Evolutionary conservation across 495 filamentous ascomycete genomes (phyloP).

Genomic region (Cercophora sp.): DNA sequence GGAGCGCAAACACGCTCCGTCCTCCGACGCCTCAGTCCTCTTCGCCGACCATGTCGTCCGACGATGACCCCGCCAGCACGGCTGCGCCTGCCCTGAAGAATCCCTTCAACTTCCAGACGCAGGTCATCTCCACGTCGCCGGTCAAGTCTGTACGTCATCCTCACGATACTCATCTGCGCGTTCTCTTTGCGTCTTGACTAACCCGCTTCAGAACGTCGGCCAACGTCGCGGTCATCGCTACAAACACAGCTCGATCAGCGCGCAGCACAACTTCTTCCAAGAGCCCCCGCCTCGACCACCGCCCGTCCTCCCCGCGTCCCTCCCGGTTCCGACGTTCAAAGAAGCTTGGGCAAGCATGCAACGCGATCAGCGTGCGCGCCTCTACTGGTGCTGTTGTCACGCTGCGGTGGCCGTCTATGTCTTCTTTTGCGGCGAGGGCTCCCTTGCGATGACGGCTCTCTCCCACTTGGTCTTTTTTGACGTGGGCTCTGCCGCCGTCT

Average conservation of each 20-base stretch:
- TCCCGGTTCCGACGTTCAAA: constrained; percentile 85
- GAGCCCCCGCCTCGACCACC: constrained; percentile 87
- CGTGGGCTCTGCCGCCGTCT: constrained; percentile 86
- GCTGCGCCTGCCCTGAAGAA: constrained; percentile 39
- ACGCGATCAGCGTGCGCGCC: constrained; percentile 71
- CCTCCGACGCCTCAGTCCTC: constrained; percentile 15
- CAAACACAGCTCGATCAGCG: constrained; percentile 90
- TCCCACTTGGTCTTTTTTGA: constrained; percentile 94
- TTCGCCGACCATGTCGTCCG: constrained; percentile 32
- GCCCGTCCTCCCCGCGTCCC: constrained; percentile 82
- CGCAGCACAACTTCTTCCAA: constrained; percentile 87
- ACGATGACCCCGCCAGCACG: constrained; percentile 21
- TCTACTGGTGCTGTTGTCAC: constrained; percentile 89
- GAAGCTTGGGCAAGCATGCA: constrained; percentile 87
- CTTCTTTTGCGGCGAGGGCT: constrained; percentile 78
- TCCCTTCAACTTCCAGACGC: constrained; percentile 94
- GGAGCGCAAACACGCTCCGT: constrained; percentile 5
- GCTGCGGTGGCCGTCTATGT: constrained; percentile 75
- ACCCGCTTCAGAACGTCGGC: constrained; percentile 62
- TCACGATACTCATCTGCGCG: not conserved
- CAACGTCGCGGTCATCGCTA: constrained; percentile 95
- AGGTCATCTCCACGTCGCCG: constrained; percentile 69
- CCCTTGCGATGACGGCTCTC: constrained; percentile 87
- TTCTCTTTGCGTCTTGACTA: no score
- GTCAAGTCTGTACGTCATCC: constrained; percentile 69